Evolutionary conservation across 148 eudicot species (phyloP), one percentile per base, ranked within the genome.

Genomic region (Chenopodium berlandieri): DNA sequence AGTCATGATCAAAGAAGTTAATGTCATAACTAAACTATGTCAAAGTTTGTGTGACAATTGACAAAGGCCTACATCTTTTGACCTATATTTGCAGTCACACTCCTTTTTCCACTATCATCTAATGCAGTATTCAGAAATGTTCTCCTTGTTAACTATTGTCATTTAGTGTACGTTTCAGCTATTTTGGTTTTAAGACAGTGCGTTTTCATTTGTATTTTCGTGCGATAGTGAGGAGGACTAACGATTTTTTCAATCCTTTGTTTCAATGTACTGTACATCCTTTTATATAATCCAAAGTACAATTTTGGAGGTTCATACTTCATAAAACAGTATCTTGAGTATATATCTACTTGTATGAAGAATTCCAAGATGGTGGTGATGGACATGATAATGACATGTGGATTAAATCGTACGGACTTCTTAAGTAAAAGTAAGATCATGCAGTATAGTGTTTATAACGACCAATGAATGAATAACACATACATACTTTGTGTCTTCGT

Each of bases 41-140:
- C 71, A 71, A 63, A 23, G 47, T 82, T 71, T 22, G 30, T 17
- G 54, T 23, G 23, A 60, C 20, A 62, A 62, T 5, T 60, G 71
- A 70, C 30, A 3, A 14, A 30, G 30, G 48, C 46, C 25, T 75
- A 75, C 67, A n/a, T 46, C 19, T 50, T 67, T 82, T 12, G 74
- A 68, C 40, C 16, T 46, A 76, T 27, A 2, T 12, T 31, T 16
- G 20, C 46, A 25, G 23, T 4, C 67, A 20, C 16, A 52, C 75
- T 17, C 54, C 78, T 7, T 62, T 27, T 48, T 76, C 72, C 52
- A 71, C 75, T 44, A 75, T 65, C 48, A 82, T 76, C 62, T 70
- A 23, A 69, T 82, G 78, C 77, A 79, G 77, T 46, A 72, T 82
- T 82, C 83, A 73, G 69, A 56, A 44, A 9, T 19, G 60, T 70